phyloP scores from a whole-genome alignment of 306 rosid genomes.

The Biancaea sappan region DNA sequence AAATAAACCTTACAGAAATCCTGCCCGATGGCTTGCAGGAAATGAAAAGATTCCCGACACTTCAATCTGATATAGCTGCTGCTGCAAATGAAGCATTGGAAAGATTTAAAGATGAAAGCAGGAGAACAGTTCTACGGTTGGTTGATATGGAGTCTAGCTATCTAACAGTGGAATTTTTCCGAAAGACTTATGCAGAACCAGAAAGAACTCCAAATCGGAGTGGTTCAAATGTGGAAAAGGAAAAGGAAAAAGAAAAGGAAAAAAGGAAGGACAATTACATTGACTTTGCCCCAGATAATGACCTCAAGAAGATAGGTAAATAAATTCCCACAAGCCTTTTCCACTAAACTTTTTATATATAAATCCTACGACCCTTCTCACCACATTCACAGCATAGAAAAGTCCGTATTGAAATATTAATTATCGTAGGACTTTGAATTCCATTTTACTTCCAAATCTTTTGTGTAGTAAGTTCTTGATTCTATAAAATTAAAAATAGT shows the following conservation, averaged over 20 bases:
- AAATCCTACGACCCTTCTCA: constrained; percentile 29
- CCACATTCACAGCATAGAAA: constrained; percentile 1
- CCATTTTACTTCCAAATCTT: background rate
- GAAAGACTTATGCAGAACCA: constrained; percentile 78
- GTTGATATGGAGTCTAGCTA: constrained; percentile 99
- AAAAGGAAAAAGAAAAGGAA: background rate
- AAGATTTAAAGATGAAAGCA: constrained; percentile 89
- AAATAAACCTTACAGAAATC: constrained; percentile 30
- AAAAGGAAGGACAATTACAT: background rate
- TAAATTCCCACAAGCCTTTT: constrained; percentile 31
- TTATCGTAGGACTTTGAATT: background rate
- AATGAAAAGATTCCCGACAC: constrained; percentile 93
- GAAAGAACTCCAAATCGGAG: constrained; percentile 59
- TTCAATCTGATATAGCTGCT: constrained; percentile 76
- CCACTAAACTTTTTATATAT: too few relatives aligned
- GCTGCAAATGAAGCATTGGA: constrained; percentile 88
- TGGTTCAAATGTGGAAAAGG: constrained; percentile 49
- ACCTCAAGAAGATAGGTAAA: constrained; percentile 89
- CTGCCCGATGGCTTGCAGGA: constrained; percentile 61
- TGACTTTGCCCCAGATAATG: constrained; percentile 62
- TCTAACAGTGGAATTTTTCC: constrained; percentile 88
- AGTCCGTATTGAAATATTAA: constrained; percentile 3
- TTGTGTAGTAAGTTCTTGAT: background rate
- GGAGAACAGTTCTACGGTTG: constrained; percentile 80
- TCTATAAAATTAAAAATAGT: background rate